These are phyloP conservation scores for Fraxinus greggii DNA, from an alignment of 305 asterid species.

Conservation along the genomic window DNA sequence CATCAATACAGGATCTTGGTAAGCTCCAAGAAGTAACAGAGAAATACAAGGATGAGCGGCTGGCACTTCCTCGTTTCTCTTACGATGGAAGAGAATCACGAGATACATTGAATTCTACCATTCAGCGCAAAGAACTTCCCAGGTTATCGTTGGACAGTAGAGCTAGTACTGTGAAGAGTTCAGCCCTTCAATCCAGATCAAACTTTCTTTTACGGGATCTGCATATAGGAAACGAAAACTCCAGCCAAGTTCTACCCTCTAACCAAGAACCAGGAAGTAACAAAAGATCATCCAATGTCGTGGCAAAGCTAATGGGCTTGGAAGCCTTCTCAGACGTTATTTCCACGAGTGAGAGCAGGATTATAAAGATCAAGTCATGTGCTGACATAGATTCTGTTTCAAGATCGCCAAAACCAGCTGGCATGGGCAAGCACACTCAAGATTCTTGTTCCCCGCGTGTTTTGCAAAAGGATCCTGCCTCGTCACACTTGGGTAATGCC, in stretches of 20 bases:
- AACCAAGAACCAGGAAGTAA: slow-evolving; percentile 52
- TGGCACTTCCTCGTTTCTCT: slow-evolving; percentile 60
- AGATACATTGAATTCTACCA: slow-evolving; percentile 40
- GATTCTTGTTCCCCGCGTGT: slow-evolving; percentile 30
- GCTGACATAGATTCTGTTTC: slow-evolving; percentile 33
- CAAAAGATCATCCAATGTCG: slow-evolving; percentile 59
- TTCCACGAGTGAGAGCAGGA: slow-evolving; percentile 39
- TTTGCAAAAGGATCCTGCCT: slow-evolving; percentile 38
- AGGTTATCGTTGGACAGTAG: slow-evolving; percentile 89
- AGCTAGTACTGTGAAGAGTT: slow-evolving; percentile 47
- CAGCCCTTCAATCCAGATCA: slow-evolving; percentile 52
- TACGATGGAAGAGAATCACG: slow-evolving; percentile 79
- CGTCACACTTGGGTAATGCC: slow-evolving; percentile 35
- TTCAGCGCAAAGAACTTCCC: slow-evolving; percentile 69
- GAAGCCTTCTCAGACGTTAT: slow-evolving; percentile 50
- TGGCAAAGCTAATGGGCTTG: slow-evolving; percentile 94
- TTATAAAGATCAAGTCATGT: slow-evolving; percentile 28
- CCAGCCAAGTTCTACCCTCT: slow-evolving; percentile 21
- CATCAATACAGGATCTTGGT: slow-evolving; percentile 37
- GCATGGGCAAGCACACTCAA: slow-evolving; percentile 39
- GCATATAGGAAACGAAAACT: slow-evolving; percentile 36
- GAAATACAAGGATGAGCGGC: slow-evolving; percentile 41
- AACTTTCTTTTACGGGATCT: slow-evolving; percentile 41
- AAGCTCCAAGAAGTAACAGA: slow-evolving; percentile 36
- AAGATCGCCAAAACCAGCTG: slow-evolving; percentile 29